A percentile compares a stretch with the other conserved stretches of the same genome.
These are phyloP conservation scores for Salix caprea DNA, from an alignment of 345 rosid species.

Conservation along the genomic window DNA sequence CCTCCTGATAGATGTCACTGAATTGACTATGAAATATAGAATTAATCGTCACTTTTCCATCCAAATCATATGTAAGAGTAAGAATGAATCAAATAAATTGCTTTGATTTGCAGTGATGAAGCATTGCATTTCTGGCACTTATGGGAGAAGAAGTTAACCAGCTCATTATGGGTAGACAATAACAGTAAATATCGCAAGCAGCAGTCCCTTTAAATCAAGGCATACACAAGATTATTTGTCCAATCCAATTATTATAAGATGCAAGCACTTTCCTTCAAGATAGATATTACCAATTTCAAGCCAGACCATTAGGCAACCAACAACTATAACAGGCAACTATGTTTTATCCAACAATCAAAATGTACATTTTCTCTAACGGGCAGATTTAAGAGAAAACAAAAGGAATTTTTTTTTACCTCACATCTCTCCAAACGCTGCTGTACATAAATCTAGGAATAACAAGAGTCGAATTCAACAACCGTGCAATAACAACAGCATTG, in stretches of 20 bases:
- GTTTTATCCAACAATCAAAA: background rate
- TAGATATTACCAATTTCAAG: background rate
- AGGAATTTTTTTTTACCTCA: constrained; percentile 50
- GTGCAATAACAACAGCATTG: constrained; percentile 80
- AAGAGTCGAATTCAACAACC: constrained; percentile 83
- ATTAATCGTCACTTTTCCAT: constrained; percentile 20
- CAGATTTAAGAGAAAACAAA: background rate
- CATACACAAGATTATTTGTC: background rate
- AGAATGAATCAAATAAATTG: background rate
- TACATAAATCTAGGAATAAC: constrained; percentile 86
- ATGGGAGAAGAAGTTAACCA: background rate
- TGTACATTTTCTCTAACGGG: background rate
- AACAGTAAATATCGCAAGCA: background rate
- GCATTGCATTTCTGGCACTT: background rate
- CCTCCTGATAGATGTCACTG: constrained; percentile 85
- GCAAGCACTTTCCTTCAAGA: background rate
- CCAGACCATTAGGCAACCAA: background rate
- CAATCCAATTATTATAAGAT: background rate
- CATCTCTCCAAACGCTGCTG: constrained; percentile 93
- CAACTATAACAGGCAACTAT: background rate
- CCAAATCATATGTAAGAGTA: constrained; percentile 6
- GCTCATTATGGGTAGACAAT: background rate
- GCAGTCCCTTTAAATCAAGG: background rate
- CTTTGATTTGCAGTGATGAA: background rate
- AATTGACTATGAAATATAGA: constrained; percentile 59